Percentiles rank a stretch among this genome's conserved stretches.
phyloP scores from a whole-genome alignment of 73 alveolate genomes.

The Tetrahymena elliotti region DNA sequence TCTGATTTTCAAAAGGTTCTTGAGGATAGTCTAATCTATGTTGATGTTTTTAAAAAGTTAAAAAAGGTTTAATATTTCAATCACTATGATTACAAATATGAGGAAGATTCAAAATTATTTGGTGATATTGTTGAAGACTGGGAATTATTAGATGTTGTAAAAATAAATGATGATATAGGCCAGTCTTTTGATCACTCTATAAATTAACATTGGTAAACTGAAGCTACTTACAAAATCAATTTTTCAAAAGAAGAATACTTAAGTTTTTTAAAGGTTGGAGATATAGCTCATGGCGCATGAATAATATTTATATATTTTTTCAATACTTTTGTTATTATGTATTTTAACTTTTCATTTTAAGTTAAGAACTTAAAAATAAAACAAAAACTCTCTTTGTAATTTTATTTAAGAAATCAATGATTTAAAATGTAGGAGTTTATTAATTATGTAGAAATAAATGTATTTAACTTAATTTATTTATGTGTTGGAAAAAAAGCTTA shows the following conservation, averaged over 20 bases:
- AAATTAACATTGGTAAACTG: not conserved
- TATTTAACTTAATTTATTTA: too few relatives aligned
- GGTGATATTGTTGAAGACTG: not conserved
- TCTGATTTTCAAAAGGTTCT: not conserved
- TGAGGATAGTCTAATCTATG: not conserved
- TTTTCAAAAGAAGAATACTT: not conserved
- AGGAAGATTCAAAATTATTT: not conserved
- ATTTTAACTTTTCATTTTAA: too few relatives aligned
- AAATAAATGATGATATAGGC: not conserved
- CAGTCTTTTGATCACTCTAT: not conserved
- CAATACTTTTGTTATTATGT: not conserved
- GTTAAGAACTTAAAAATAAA: too few relatives aligned
- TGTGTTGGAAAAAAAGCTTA: too few relatives aligned
- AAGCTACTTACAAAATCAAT: not conserved
- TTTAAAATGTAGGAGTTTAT: too few relatives aligned
- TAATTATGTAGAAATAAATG: too few relatives aligned
- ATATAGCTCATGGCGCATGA: not conserved
- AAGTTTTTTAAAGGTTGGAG: not conserved
- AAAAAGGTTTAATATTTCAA: not conserved
- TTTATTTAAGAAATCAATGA: too few relatives aligned
- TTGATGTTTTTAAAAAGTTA: not conserved
- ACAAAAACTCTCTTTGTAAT: too few relatives aligned
- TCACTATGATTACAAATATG: not conserved
- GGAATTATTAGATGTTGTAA: not conserved
- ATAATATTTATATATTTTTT: not conserved